Evolutionary conservation across 176 grass and related monocot genomes (phyloP).

Genomic region (Metroxylon sagu): DNA sequence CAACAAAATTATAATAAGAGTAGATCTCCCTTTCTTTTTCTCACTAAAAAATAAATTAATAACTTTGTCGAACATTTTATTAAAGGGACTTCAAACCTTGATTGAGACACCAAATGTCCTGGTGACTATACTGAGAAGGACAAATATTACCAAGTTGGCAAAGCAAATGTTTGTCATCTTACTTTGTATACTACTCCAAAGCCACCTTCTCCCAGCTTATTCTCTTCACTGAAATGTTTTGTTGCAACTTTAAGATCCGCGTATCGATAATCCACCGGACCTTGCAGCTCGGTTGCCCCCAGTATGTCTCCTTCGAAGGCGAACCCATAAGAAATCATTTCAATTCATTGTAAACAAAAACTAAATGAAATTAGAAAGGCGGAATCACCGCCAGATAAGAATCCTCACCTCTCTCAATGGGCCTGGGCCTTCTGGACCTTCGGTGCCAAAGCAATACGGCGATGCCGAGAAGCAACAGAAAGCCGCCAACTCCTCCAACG

Average conservation of each 20-base stretch:
- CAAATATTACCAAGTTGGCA: no score
- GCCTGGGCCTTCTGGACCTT: conserved; percentile 24
- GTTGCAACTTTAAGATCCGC: conserved; percentile 65
- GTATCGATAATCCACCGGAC: conserved; percentile 58
- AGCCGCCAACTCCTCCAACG: conserved; percentile 34
- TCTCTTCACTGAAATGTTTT: conserved; percentile 63
- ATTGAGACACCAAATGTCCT: no score
- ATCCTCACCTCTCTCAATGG: conserved; percentile 37
- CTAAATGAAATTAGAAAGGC: background rate
- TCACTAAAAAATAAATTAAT: no score
- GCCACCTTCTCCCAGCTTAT: conserved; percentile 69
- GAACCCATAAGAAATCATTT: background rate
- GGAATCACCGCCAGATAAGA: background rate
- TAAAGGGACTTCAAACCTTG: no score
- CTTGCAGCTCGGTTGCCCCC: conserved; percentile 60
- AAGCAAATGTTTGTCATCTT: background rate
- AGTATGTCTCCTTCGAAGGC: conserved; percentile 41
- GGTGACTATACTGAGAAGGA: no score
- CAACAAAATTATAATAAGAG: no score
- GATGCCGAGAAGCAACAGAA: conserved; percentile 34
- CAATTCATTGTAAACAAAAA: background rate
- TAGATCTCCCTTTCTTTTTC: no score
- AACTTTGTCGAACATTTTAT: no score
- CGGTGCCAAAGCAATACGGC: conserved; percentile 33
- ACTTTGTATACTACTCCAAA: conserved; percentile 80